Percentiles rank a stretch among this genome's conserved stretches.
These are phyloP conservation scores for Penicillium rolfsii DNA, from an alignment of 2,329 filamentous ascomycete species.

Conservation along the genomic window DNA sequence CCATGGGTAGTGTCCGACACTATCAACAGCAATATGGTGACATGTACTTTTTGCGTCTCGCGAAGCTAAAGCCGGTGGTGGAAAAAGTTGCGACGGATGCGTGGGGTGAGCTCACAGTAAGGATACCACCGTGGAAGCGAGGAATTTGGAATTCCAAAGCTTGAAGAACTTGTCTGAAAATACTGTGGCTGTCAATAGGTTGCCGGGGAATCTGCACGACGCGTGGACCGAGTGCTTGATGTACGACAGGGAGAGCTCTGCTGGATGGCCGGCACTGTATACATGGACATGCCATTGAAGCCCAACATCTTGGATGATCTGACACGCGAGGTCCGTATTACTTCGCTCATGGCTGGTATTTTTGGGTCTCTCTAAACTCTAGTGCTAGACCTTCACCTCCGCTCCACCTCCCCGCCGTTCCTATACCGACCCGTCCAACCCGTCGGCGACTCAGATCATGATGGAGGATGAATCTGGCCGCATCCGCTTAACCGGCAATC, in stretches of 20 bases:
- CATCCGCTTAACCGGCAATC: slow-evolving; percentile 73
- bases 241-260: slow-evolving; percentile 94
- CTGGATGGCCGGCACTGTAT: slow-evolving; percentile 93
- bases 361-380: slow-evolving; percentile 16
- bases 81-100: slow-evolving; percentile 72
- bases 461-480: slow-evolving; percentile 95
- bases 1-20: slow-evolving; percentile 64
- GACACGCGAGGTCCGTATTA: slow-evolving; percentile 73
- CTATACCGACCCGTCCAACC: slow-evolving; percentile 63
- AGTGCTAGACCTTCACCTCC: slow-evolving; percentile 77
- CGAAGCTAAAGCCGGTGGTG: slow-evolving; percentile 82
- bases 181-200: slow-evolving; percentile 53
- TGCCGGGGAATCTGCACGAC: slow-evolving; percentile 72
- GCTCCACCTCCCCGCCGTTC: slow-evolving; percentile 76
- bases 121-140: slow-evolving; percentile 2
- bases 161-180: not conserved
- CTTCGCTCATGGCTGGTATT: not conserved
- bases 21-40: slow-evolving; percentile 97
- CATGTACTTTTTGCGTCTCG: slow-evolving; percentile 92
- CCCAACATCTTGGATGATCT: slow-evolving; percentile 96
- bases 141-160: not conserved
- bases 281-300: slow-evolving; percentile 96
- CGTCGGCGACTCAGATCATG: slow-evolving; percentile 67
- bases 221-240: slow-evolving; percentile 87
- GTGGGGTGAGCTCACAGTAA: slow-evolving; percentile 73